These are phyloP conservation scores for Aspergillus pseudoterreus DNA, from an alignment of 2,329 filamentous ascomycete genomes.

Conservation along the genomic window DNA sequence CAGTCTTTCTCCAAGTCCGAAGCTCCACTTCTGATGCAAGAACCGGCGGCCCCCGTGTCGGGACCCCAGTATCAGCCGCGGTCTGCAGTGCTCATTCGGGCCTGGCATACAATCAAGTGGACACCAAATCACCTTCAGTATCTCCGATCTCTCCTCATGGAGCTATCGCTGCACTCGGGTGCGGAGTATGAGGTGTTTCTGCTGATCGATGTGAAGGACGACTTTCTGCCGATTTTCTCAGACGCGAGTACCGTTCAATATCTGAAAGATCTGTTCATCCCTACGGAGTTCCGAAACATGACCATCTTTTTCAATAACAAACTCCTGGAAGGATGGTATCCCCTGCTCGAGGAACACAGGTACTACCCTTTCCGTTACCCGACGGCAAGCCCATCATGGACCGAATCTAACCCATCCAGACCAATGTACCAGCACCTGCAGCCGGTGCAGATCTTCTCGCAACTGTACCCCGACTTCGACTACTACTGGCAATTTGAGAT, in stretches of 20 bases:
- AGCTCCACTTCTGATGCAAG: too few relatives aligned
- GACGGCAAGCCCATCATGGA: not conserved
- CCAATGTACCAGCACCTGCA: slow-evolving; percentile 45
- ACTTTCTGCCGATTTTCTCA: slow-evolving; percentile 58
- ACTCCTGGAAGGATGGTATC: slow-evolving; percentile 27
- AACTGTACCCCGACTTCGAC: slow-evolving; percentile 61
- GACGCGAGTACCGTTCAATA: slow-evolving; percentile 68
- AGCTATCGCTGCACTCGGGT: slow-evolving; percentile 69
- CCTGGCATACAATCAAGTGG: slow-evolving; percentile 78
- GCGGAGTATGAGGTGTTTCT: slow-evolving; percentile 75
- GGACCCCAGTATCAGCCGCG: slow-evolving; percentile 29
- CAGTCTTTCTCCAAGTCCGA: not conserved
- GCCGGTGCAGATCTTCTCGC: slow-evolving; percentile 61
- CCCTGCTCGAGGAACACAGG: slow-evolving; percentile 24
- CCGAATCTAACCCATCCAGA: slow-evolving; percentile 12
- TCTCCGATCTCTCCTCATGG: slow-evolving; percentile 77
- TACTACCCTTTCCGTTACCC: slow-evolving; percentile 12
- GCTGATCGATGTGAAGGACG: slow-evolving; percentile 72
- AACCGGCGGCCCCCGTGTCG: too few relatives aligned
- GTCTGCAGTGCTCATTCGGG: slow-evolving; percentile 76
- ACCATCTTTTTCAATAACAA: slow-evolving; percentile 31
- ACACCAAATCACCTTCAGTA: slow-evolving; percentile 77
- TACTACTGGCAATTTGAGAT: slow-evolving; percentile 71
- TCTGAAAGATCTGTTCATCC: slow-evolving; percentile 39
- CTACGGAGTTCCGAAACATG: slow-evolving; percentile 34